These are phyloP conservation scores for Candida albicans DNA, from an alignment of 1,139 yeast species.

Conservation along the genomic window DNA sequence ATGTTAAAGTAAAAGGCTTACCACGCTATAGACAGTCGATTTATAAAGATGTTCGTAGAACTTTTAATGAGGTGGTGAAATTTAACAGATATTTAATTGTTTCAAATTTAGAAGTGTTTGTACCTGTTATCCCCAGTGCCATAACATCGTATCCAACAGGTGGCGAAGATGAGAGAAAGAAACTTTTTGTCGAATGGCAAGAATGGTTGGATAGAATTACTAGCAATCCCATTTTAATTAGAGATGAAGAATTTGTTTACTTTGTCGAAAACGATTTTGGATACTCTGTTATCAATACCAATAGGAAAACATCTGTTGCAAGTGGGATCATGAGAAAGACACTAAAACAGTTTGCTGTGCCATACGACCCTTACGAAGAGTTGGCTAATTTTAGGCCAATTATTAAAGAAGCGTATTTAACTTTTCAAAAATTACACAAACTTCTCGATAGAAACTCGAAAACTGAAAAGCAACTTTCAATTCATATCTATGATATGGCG, in stretches of 20 bases:
- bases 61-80: slow-evolving; percentile 73
- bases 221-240: slow-evolving; percentile 69
- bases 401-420: slow-evolving; percentile 73
- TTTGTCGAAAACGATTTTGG: slow-evolving; percentile 90
- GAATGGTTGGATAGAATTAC: slow-evolving; percentile 83
- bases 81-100: slow-evolving; percentile 76
- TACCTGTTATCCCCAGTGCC: slow-evolving; percentile 81
- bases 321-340: slow-evolving; percentile 87
- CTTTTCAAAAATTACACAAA: slow-evolving; percentile 55
- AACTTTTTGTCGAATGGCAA: slow-evolving; percentile 63
- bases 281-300: slow-evolving; percentile 62
- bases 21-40: slow-evolving; percentile 73
- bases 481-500: slow-evolving; percentile 66
- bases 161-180: slow-evolving; percentile 75
- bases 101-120: slow-evolving; percentile 88
- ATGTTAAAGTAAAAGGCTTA: slow-evolving; percentile 48
- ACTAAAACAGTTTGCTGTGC: slow-evolving; percentile 86
- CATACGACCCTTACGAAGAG: slow-evolving; percentile 81
- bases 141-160: slow-evolving; percentile 77
- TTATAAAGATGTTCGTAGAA: slow-evolving; percentile 77
- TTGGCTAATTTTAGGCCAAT: slow-evolving; percentile 84
- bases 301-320: slow-evolving; percentile 60
- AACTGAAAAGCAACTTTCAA: slow-evolving; percentile 55
- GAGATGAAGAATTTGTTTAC: slow-evolving; percentile 86
- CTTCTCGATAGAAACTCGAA: slow-evolving; percentile 57